Evolutionary conservation across 2,329 filamentous ascomycete species (phyloP), one percentile per base, ranked within the genome.

Genomic region (Apiospora malaysiana): DNA sequence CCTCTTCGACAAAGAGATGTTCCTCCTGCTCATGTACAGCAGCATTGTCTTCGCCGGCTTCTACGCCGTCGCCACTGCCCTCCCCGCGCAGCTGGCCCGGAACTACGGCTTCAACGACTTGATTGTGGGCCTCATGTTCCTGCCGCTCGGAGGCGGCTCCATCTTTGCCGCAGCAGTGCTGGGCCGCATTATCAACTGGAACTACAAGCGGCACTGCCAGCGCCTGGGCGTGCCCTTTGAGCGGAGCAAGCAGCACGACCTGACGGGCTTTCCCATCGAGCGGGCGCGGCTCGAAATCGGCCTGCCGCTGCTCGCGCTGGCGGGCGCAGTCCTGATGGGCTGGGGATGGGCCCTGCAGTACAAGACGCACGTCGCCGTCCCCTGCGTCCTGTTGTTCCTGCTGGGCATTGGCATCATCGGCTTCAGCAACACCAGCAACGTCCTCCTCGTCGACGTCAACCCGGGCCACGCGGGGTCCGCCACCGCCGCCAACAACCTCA

Each of bases 131-230:
- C 75, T 82, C 8, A 78, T 81, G 75, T 82, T 80, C 69, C 56
- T 82, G 8, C 82, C 82, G 1, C 78, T 83, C 63, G 82, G 79
- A 2, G 76, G 75, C 18, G 82, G 82, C 5, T 81, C 80, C 63
- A 76, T 81, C 21, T 51, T 81, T 1, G 76, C 82, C 2, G 80
- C 80, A 1, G 70, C 79, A 32, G 72, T 76, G 18, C 78, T 80
- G 23, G 87, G 89, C 6, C 82, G 81, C 40, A 70, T 90, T 4
- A 82, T 91, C 5, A 90, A 92, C 76, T 86, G 85, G 82, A 91
- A 90, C 74, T 92, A 89, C 76, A 81, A 84, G 0, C 85, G 89
- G 4, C 82, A 88, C 69, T 88, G 89, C 23, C 78, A 78, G 14
- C 80, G 79, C 1, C 79, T 85, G 1, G 85, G 85, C 14, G 79